Conservation (phyloP, 306 rosid species). For the Inga leiocalycina region DNA sequence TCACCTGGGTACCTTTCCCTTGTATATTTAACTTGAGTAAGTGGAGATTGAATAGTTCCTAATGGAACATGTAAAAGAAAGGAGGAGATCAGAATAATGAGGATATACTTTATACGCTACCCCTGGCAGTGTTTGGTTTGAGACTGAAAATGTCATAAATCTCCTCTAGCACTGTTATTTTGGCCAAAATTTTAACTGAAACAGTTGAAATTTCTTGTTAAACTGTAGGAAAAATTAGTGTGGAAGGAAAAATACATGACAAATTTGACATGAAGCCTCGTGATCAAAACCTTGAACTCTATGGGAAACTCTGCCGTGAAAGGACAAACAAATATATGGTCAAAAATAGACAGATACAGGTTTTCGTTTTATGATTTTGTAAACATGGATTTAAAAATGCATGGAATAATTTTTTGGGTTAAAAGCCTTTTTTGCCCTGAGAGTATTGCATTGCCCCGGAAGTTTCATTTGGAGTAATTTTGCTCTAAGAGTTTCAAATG, state of each 20-base stretch:
- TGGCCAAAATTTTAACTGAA: constrained; percentile 32
- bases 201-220: constrained; percentile 28
- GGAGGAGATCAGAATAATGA: constrained; percentile 2
- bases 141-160: constrained; percentile 13
- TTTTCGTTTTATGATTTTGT: constrained; percentile 35
- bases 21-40: constrained; percentile 14
- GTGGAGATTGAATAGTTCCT: background rate
- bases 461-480: too few relatives aligned
- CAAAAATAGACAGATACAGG: constrained; percentile 89
- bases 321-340: constrained; percentile 71
- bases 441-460: too few relatives aligned
- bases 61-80: constrained; percentile 11
- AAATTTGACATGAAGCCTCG: constrained; percentile 90
- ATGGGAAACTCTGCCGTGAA: constrained; percentile 88
- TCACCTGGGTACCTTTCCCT: background rate
- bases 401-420: background rate
- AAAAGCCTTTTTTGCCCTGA: too few relatives aligned
- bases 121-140: constrained; percentile 27
- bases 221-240: constrained; percentile 62
- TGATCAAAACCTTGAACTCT: constrained; percentile 67
- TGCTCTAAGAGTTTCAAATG: too few relatives aligned
- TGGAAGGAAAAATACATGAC: constrained; percentile 75
- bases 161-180: constrained; percentile 14
- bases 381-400: constrained; percentile 10
- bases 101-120: background rate